Percentiles rank a stretch among this genome's conserved stretches.
Conservation (phyloP, 805 yeast species). For the Pichia thaimueangensis region DNA sequence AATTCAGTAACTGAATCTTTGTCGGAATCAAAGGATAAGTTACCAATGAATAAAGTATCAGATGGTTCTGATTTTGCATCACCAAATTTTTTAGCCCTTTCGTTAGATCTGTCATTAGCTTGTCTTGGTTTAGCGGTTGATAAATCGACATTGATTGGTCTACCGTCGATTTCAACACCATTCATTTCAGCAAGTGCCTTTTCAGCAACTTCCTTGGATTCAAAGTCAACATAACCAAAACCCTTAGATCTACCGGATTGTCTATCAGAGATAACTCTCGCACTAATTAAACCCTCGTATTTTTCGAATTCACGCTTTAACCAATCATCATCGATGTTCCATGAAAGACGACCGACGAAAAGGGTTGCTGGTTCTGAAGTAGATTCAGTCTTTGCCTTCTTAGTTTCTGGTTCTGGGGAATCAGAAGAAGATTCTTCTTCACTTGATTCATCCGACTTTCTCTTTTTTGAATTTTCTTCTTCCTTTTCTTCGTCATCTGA, state of each 20-base stretch:
- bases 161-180: constrained; percentile 94
- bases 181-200: constrained; percentile 79
- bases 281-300: constrained; percentile 72
- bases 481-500: constrained; percentile 19
- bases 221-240: constrained; percentile 96
- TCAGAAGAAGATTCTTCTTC: constrained; percentile 25
- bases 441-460: constrained; percentile 30
- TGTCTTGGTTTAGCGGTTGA: constrained; percentile 68
- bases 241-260: constrained; percentile 85
- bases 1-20: constrained; percentile 69
- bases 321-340: constrained; percentile 97
- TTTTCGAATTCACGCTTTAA: constrained; percentile 79
- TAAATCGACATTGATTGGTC: constrained; percentile 90
- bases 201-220: constrained; percentile 67
- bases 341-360: constrained; percentile 94
- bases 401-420: constrained; percentile 36
- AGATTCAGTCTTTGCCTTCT: constrained; percentile 41
- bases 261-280: constrained; percentile 93
- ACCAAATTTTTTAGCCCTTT: constrained; percentile 86
- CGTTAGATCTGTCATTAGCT: constrained; percentile 41
- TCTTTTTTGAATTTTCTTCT: constrained; percentile 31
- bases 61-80: constrained; percentile 89
- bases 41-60: constrained; percentile 94
- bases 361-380: constrained; percentile 72
- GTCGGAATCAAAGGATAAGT: constrained; percentile 84